These are phyloP conservation scores for Venturia aucupariae DNA, from an alignment of 2,329 filamentous ascomycete genomes.

Conservation along the genomic window DNA sequence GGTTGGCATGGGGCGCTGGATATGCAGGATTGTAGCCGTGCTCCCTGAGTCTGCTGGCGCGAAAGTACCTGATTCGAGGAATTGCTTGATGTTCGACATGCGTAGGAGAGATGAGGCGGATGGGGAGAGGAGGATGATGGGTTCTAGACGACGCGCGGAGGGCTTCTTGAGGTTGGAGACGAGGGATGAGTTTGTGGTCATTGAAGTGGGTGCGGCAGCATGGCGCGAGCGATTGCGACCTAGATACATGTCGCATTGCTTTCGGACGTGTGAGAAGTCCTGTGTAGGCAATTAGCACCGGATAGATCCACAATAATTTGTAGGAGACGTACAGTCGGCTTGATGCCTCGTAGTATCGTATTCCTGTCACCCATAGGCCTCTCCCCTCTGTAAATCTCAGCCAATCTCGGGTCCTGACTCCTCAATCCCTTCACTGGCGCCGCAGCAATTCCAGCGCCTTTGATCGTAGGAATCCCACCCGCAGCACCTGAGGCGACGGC, in stretches of 20 bases:
- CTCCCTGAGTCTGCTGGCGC: conserved; percentile 59
- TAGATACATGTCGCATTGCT: conserved; percentile 31
- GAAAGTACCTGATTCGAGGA: conserved; percentile 79
- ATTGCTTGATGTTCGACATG: conserved; percentile 91
- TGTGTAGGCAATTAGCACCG: background rate
- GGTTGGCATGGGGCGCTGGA: conserved; percentile 64
- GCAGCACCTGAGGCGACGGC: conserved; percentile 44
- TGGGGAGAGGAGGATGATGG: conserved; percentile 93
- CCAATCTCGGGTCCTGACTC: conserved; percentile 61
- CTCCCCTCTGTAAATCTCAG: conserved; percentile 86
- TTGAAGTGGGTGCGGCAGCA: conserved; percentile 39
- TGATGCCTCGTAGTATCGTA: conserved; percentile 74
- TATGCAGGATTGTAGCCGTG: conserved; percentile 70
- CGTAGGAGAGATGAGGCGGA: conserved; percentile 90
- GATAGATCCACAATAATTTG: background rate
- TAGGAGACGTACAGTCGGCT: conserved; percentile 64
- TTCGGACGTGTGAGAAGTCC: conserved; percentile 70
- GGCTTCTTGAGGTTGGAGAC: conserved; percentile 34
- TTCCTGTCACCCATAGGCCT: conserved; percentile 89
- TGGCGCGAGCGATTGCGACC: conserved; percentile 20
- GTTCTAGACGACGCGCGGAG: conserved; percentile 50
- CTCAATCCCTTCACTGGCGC: conserved; percentile 25
- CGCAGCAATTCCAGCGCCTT: conserved; percentile 30
- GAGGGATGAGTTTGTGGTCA: conserved; percentile 23
- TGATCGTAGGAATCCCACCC: conserved; percentile 27